A percentile compares a stretch with the other conserved stretches of the same genome.
Evolutionary conservation across 148 eudicot genomes (phyloP).

Genomic region (Rhododendron molle): DNA sequence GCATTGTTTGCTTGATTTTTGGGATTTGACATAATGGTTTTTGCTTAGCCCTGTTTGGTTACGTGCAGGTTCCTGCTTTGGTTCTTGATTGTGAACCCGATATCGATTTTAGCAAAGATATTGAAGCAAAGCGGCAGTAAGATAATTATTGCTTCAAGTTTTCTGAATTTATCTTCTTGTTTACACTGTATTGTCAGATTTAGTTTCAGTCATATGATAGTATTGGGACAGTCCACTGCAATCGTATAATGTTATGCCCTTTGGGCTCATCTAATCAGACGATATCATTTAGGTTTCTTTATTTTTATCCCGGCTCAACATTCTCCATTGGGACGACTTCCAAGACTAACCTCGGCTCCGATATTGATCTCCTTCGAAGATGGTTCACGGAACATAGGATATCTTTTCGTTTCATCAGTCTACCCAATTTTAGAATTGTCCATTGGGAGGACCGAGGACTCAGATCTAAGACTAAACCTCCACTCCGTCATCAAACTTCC

Average conservation of each 20-base stretch:
- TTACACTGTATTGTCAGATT: background rate
- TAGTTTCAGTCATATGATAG: too few species aligned
- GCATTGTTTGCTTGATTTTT: background rate
- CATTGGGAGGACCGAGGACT: background rate
- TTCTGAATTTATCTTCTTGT: background rate
- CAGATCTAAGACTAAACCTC: background rate
- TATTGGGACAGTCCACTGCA: background rate
- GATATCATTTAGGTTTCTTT: background rate
- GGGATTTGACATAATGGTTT: background rate
- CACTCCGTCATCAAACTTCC: slow-evolving; percentile 2
- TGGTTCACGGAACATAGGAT: background rate
- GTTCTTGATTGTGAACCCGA: slow-evolving; percentile 91
- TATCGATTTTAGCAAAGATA: slow-evolving; percentile 76
- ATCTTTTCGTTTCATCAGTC: background rate
- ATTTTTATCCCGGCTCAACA: background rate
- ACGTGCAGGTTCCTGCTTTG: slow-evolving; percentile 76
- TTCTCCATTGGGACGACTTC: background rate
- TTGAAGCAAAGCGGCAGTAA: slow-evolving; percentile 89
- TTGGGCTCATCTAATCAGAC: background rate
- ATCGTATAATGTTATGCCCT: background rate
- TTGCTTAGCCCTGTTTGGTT: slow-evolving; percentile 3
- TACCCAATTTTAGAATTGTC: background rate
- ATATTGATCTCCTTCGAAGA: background rate
- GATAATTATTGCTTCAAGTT: slow-evolving; percentile 10
- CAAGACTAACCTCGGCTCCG: background rate